These are phyloP conservation scores for Neonectria sp. DNA, from an alignment of 2,329 filamentous ascomycete species.

Conservation along the genomic window DNA sequence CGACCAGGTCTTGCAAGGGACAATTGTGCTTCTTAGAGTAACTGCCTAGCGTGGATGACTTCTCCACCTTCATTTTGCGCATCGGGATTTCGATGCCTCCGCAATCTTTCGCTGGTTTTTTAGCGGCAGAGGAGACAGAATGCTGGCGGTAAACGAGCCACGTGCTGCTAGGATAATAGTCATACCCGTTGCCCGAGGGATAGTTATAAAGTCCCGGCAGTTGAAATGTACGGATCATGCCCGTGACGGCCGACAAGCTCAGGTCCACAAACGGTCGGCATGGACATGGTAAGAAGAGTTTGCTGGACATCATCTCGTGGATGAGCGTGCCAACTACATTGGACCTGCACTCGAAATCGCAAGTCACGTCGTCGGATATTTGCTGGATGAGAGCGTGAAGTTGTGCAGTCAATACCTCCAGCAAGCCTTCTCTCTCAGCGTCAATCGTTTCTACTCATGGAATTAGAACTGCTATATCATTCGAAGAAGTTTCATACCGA, in stretches of 20 bases:
- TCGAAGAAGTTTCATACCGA: background rate
- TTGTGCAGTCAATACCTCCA: background rate
- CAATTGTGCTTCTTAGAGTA: background rate
- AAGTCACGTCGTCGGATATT: background rate
- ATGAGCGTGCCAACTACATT: background rate
- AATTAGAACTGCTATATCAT: background rate
- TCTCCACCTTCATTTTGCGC: too few relatives aligned
- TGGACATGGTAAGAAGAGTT: background rate
- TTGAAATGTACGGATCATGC: background rate
- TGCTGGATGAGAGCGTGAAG: background rate
- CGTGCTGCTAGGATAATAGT: background rate
- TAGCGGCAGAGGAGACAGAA: too few relatives aligned
- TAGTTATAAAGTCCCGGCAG: background rate
- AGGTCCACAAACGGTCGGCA: background rate
- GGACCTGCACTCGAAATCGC: background rate
- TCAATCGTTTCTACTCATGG: background rate
- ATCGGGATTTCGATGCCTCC: too few relatives aligned
- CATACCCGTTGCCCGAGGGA: too few relatives aligned
- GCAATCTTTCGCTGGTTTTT: too few relatives aligned
- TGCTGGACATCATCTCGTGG: background rate
- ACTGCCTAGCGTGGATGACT: too few relatives aligned
- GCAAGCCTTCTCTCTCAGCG: background rate
- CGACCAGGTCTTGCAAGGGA: background rate
- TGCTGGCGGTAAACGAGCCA: background rate
- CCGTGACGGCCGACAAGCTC: background rate